A percentile compares a stretch with the other conserved stretches of the same genome.
These are phyloP conservation scores for Poa annua DNA, from an alignment of 176 grass and related monocot species.

Conservation along the genomic window DNA sequence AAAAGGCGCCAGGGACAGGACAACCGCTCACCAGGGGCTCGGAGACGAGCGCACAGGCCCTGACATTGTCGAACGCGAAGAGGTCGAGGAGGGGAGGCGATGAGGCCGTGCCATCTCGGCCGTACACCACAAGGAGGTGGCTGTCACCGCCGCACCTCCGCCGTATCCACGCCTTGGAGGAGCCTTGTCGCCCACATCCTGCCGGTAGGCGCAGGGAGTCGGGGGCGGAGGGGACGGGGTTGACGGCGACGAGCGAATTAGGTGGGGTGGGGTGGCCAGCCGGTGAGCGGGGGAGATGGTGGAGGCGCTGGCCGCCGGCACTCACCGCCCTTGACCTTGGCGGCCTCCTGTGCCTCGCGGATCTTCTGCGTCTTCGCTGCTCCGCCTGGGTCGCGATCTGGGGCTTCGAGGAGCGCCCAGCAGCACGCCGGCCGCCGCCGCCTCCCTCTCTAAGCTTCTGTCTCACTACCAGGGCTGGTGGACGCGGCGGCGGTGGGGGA, in stretches of 20 bases:
- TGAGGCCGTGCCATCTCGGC: slow-evolving; percentile 39
- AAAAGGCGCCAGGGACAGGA: not conserved
- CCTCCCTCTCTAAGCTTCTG: slow-evolving; percentile 36
- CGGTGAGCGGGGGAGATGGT: too few relatives aligned
- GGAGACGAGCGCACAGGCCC: slow-evolving; percentile 54
- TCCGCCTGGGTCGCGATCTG: slow-evolving; percentile 87
- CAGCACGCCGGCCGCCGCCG: slow-evolving; percentile 67
- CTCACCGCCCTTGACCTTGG: slow-evolving; percentile 48
- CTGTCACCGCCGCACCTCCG: slow-evolving; percentile 42
- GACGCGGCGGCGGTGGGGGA: slow-evolving; percentile 11
- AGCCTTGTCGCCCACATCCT: not conserved
- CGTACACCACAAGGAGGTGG: slow-evolving; percentile 52
- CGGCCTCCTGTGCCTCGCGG: slow-evolving; percentile 61
- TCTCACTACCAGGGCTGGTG: slow-evolving; percentile 25
- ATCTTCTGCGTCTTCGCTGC: slow-evolving; percentile 73
- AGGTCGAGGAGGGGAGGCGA: slow-evolving; percentile 68
- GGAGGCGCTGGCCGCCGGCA: too few relatives aligned
- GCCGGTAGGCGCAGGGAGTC: too few relatives aligned
- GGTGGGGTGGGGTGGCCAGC: too few relatives aligned
- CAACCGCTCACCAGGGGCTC: slow-evolving; percentile 55
- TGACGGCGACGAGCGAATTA: too few relatives aligned
- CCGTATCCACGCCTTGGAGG: slow-evolving; percentile 70
- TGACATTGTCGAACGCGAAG: slow-evolving; percentile 62
- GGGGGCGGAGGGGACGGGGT: too few relatives aligned
- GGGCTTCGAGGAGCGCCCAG: slow-evolving; percentile 73